Conservation (phyloP, 2,329 filamentous ascomycete species). For the Stemphylium vesicarium region DNA sequence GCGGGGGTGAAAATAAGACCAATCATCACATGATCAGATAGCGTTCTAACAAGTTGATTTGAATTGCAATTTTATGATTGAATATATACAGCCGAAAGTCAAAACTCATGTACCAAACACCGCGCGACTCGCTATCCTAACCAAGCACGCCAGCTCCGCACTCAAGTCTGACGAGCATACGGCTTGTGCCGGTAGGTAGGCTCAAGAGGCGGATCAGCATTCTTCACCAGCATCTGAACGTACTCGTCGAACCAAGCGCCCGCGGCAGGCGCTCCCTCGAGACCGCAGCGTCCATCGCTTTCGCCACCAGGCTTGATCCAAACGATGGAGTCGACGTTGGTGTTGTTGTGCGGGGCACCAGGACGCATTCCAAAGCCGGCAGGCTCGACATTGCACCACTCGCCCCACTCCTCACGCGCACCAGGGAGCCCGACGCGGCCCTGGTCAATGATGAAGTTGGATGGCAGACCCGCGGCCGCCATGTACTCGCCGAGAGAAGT, state of each 20-base stretch:
- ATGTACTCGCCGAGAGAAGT: conserved; percentile 27
- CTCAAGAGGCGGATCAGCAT: conserved; percentile 30
- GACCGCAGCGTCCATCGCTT: conserved; percentile 35
- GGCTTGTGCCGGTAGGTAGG: conserved; percentile 24
- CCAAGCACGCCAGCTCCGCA: too few species aligned
- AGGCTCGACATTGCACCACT: conserved; percentile 39
- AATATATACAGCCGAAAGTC: too few species aligned
- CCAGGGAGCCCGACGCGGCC: conserved; percentile 33
- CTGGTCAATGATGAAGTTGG: conserved; percentile 39
- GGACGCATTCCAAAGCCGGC: conserved; percentile 30
- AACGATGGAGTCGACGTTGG: conserved; percentile 36
- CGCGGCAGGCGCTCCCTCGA: conserved; percentile 33
- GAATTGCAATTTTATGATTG: too few species aligned
- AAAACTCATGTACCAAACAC: too few species aligned
- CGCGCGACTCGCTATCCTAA: too few species aligned
- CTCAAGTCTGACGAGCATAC: too few species aligned
- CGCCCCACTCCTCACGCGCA: conserved; percentile 34
- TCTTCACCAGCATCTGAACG: conserved; percentile 37
- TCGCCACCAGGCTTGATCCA: conserved; percentile 43
- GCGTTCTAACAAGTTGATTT: too few species aligned
- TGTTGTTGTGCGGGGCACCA: conserved; percentile 27
- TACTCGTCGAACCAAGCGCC: conserved; percentile 40
- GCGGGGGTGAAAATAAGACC: too few species aligned
- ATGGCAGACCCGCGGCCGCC: conserved; percentile 31
- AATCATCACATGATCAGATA: too few species aligned